A percentile compares a stretch with the other conserved stretches of the same genome.
Conservation (phyloP, 768 basidiomycete genomes). For the Leucogyrophana mollusca region DNA sequence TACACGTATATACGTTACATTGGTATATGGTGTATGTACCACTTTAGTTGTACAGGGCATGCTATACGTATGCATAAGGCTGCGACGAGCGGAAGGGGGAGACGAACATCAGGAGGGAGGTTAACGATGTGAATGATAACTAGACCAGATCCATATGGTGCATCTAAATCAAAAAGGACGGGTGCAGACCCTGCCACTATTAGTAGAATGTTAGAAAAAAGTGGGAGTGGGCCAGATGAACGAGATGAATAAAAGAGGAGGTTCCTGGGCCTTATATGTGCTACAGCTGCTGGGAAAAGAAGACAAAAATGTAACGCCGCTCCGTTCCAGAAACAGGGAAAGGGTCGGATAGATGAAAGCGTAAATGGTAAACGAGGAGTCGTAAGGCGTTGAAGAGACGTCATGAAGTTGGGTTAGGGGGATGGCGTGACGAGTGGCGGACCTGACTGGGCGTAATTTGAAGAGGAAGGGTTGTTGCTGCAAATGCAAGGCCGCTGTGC, state of each 20-base stretch:
- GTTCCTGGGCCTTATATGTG: constrained; percentile 4
- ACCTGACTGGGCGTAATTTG: background rate
- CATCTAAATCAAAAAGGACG: constrained; percentile 3
- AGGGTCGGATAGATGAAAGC: background rate
- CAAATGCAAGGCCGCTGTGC: background rate
- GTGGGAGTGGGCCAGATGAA: background rate
- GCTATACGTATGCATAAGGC: background rate
- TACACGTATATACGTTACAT: background rate
- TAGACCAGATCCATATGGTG: constrained; percentile 2
- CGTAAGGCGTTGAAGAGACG: background rate
- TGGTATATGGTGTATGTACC: constrained; percentile 5
- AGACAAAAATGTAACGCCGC: background rate
- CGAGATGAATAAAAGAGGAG: background rate
- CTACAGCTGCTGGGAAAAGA: constrained; percentile 7
- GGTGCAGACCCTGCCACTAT: background rate
- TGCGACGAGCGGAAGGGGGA: too few species aligned
- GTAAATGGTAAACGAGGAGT: background rate
- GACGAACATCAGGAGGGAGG: background rate
- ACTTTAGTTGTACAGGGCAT: constrained; percentile 4
- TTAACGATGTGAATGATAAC: constrained; percentile 1
- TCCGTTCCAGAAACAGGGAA: background rate
- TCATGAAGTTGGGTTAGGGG: constrained; percentile 1
- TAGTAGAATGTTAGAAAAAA: constrained; percentile 1
- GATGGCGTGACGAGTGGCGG: background rate
- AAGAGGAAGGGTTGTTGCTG: background rate